Evolutionary conservation across 2,329 filamentous ascomycete genomes (phyloP).

Genomic region (Fusarium pseudonygamai): DNA sequence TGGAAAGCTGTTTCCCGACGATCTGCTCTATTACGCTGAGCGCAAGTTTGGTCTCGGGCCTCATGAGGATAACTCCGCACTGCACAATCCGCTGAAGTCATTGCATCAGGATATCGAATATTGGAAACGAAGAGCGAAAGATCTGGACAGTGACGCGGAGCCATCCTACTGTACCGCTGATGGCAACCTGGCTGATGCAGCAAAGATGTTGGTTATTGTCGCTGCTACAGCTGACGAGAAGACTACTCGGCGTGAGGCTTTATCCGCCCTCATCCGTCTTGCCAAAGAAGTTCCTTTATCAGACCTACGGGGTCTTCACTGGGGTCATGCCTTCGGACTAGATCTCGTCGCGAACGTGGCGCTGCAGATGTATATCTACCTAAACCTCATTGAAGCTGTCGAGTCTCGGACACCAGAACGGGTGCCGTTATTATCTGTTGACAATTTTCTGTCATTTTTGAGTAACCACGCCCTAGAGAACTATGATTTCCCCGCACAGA

Average conservation of each 20-base stretch:
- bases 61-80: neutral
- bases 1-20: neutral
- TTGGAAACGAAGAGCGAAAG: neutral
- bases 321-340: slow-evolving; percentile 2
- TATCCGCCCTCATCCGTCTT: neutral
- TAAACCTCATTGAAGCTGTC: slow-evolving; percentile 14
- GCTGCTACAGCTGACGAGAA: neutral
- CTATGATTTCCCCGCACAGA: slow-evolving; percentile 6
- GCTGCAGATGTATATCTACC: neutral
- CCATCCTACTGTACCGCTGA: neutral
- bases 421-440: neutral
- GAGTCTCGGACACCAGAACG: neutral
- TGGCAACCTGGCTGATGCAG: neutral
- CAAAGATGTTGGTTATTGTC: neutral
- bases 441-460: neutral
- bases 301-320: neutral
- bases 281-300: neutral
- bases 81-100: neutral
- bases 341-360: neutral
- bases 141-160: rapidly evolving
- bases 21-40: neutral
- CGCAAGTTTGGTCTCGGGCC: neutral
- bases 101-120: neutral
- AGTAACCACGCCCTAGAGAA: neutral
- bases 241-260: rapidly evolving